Percentiles rank a stretch among this genome's conserved stretches.
Evolutionary conservation across 495 filamentous ascomycete species (phyloP).

Genomic region (Viridothelium virens): DNA sequence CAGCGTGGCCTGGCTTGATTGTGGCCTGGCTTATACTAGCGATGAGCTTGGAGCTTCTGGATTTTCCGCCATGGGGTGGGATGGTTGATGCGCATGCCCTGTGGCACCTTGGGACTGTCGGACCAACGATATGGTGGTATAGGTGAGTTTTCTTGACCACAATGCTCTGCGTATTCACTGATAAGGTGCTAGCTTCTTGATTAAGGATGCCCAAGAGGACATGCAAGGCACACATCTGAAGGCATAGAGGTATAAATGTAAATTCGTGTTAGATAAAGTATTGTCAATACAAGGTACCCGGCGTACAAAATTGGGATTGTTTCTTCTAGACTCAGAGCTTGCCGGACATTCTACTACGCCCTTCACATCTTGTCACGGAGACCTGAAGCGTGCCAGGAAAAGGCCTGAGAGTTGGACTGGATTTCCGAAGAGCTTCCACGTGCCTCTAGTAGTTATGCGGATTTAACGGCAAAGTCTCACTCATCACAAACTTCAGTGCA

Average conservation of each 20-base stretch:
- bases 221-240: slow-evolving; percentile 27
- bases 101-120: slow-evolving; percentile 91
- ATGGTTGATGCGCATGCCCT: slow-evolving; percentile 88
- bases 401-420: too few species aligned
- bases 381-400: too few species aligned
- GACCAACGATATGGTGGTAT: slow-evolving; percentile 87
- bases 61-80: slow-evolving; percentile 80
- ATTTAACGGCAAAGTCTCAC: too few species aligned
- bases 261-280: background rate
- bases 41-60: slow-evolving; percentile 91
- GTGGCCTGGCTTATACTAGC: slow-evolving; percentile 86
- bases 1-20: slow-evolving; percentile 83
- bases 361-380: too few species aligned
- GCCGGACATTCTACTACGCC: too few species aligned
- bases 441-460: too few species aligned
- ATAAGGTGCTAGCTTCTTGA: slow-evolving; percentile 24
- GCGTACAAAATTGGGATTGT: background rate
- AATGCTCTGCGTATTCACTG: slow-evolving; percentile 19
- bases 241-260: slow-evolving; percentile 18
- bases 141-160: slow-evolving; percentile 55
- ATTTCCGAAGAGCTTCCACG: too few species aligned
- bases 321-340: background rate
- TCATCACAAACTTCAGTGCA: too few species aligned
- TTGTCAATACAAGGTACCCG: background rate
- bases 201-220: slow-evolving; percentile 33